phyloP scores from a whole-genome alignment of 805 yeast genomes.

The Allodekkera sacchari region DNA sequence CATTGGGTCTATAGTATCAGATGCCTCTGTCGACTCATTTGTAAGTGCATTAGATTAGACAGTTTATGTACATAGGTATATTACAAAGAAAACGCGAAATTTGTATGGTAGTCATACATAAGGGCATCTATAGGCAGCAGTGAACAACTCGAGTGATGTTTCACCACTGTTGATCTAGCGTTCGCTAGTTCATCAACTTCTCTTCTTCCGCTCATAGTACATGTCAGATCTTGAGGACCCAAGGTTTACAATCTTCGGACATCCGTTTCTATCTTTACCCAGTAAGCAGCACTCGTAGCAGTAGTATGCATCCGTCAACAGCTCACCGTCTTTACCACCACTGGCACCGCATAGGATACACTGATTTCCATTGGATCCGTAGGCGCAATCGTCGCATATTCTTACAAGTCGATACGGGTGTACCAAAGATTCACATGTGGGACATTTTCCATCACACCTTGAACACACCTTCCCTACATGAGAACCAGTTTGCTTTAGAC shows the following conservation, averaged over 20 bases:
- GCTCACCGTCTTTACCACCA: slow-evolving; percentile 36
- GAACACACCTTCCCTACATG: slow-evolving; percentile 64
- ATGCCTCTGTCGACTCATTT: too few species aligned
- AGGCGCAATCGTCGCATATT: slow-evolving; percentile 80
- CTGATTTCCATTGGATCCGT: slow-evolving; percentile 51
- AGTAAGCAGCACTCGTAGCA: slow-evolving; percentile 76
- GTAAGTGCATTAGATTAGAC: too few species aligned
- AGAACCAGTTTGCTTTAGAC: slow-evolving; percentile 80
- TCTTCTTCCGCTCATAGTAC: slow-evolving; percentile 48
- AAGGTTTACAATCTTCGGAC: slow-evolving; percentile 75
- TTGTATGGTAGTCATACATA: too few species aligned
- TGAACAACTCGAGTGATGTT: too few species aligned
- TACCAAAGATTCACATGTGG: slow-evolving; percentile 80
- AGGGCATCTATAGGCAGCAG: too few species aligned
- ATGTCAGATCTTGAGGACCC: slow-evolving; percentile 70
- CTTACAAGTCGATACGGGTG: slow-evolving; percentile 59
- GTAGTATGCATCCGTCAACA: slow-evolving; percentile 58
- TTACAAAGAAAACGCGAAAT: too few species aligned
- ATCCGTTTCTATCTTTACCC: slow-evolving; percentile 85
- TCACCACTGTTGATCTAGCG: background rate
- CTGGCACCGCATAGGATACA: slow-evolving; percentile 70
- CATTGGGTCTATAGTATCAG: too few species aligned
- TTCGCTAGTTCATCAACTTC: slow-evolving; percentile 2
- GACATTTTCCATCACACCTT: slow-evolving; percentile 88
- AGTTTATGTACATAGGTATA: too few species aligned